Evolutionary conservation across 1,284 basidiomycete species (phyloP).

Genomic region (Ceratobasidium sp.): DNA sequence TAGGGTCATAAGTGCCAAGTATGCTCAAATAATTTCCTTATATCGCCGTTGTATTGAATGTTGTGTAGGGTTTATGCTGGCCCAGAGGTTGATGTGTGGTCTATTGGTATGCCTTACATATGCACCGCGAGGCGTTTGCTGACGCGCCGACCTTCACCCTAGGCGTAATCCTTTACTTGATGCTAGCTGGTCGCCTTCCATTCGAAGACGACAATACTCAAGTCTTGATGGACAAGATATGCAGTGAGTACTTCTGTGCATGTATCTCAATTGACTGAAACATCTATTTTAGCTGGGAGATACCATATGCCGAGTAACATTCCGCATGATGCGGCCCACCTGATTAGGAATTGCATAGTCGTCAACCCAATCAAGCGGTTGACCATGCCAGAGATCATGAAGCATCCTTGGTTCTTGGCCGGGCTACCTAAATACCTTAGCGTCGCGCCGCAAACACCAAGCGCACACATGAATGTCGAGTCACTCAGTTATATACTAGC

Average conservation of each 20-base stretch:
- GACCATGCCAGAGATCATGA: slow-evolving; percentile 87
- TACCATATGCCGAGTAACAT: slow-evolving; percentile 85
- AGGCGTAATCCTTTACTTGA: slow-evolving; percentile 91
- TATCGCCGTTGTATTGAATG: not conserved
- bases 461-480: slow-evolving; percentile 7
- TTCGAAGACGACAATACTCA: slow-evolving; percentile 97
- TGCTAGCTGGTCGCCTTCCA: slow-evolving; percentile 89
- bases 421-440: slow-evolving; percentile 86
- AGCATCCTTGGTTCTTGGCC: slow-evolving; percentile 86
- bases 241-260: slow-evolving; percentile 1
- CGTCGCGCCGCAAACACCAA: slow-evolving; percentile 79
- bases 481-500: slow-evolving; percentile 32
- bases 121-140: not conserved
- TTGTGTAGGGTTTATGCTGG: slow-evolving; percentile 77
- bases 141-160: not conserved
- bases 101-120: slow-evolving; percentile 55
- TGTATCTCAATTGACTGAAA: not conserved
- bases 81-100: slow-evolving; percentile 97
- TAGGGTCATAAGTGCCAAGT: slow-evolving; percentile 37
- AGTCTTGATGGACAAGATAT: slow-evolving; percentile 87
- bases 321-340: slow-evolving; percentile 73
- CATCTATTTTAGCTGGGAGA: slow-evolving; percentile 68
- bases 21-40: not conserved
- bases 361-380: slow-evolving; percentile 93
- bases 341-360: slow-evolving; percentile 87